Conservation (phyloP, 257 asterid species). For the Solanum raphanifolium region DNA sequence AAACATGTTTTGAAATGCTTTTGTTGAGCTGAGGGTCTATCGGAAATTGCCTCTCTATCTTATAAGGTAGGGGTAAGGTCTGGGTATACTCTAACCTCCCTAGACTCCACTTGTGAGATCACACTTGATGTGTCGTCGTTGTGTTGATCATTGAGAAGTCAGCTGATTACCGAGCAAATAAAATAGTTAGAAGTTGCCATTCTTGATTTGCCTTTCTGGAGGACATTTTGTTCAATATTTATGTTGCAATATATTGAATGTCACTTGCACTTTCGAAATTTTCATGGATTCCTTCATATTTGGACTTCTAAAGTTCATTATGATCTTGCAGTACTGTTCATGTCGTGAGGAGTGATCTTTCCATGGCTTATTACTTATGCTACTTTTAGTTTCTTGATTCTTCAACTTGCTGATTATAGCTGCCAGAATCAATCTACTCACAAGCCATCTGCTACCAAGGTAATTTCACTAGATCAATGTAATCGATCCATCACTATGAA, state of each 20-base stretch:
- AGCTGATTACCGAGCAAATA: not conserved
- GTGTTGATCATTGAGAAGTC: not conserved
- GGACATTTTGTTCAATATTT: not conserved
- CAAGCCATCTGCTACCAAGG: not conserved
- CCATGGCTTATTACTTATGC: not conserved
- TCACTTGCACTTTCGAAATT: not conserved
- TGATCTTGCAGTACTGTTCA: not conserved
- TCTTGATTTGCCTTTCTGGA: not conserved
- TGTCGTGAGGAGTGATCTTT: not conserved
- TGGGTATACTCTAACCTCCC: not conserved
- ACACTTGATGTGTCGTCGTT: not conserved
- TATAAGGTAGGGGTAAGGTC: not conserved
- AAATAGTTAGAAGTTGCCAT: not conserved
- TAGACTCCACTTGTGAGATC: not conserved
- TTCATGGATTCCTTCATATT: not conserved
- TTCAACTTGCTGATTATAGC: not conserved
- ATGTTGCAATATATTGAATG: not conserved
- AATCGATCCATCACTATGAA: not conserved
- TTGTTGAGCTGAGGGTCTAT: not conserved
- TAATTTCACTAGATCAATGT: not conserved
- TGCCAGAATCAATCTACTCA: not conserved
- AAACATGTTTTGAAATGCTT: not conserved
- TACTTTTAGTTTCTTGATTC: not conserved
- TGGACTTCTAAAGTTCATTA: not conserved
- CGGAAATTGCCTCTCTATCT: not conserved